Evolutionary conservation across 139 green algal genomes (phyloP).

Genomic region (Asterochloris erici): DNA sequence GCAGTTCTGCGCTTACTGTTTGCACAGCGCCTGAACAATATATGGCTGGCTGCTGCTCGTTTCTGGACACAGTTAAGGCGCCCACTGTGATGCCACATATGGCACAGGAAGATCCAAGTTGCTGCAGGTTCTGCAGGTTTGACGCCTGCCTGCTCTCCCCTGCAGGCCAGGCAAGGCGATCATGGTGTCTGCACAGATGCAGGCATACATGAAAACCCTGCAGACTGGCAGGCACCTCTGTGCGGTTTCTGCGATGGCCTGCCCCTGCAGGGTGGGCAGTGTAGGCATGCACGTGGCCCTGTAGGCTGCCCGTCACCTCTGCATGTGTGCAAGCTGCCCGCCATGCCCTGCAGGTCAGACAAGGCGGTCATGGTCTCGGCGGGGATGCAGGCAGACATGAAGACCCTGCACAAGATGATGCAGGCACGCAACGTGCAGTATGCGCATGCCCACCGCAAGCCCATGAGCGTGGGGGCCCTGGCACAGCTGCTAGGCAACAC

Average conservation of each 20-base stretch:
- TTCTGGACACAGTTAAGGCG: too few relatives aligned
- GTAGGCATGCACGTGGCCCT: background rate
- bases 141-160: too few relatives aligned
- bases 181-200: too few relatives aligned
- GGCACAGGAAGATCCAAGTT: too few relatives aligned
- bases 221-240: background rate
- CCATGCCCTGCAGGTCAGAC: conserved; percentile 55
- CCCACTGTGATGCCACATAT: too few relatives aligned
- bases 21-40: background rate
- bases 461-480: conserved; percentile 83
- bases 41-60: too few relatives aligned
- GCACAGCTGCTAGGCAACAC: conserved; percentile 98
- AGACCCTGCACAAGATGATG: conserved; percentile 91
- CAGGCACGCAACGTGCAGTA: conserved; percentile 72
- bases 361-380: conserved; percentile 82
- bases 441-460: conserved; percentile 76
- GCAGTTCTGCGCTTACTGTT: background rate
- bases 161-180: too few relatives aligned
- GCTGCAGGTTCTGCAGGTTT: too few relatives aligned
- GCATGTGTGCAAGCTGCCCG: background rate
- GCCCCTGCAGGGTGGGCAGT: background rate
- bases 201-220: too few relatives aligned
- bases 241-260: background rate
- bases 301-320: background rate
- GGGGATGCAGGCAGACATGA: conserved; percentile 89